Conservation (phyloP, 2,329 filamentous ascomycete species). For the Parastagonospora nodorum region DNA sequence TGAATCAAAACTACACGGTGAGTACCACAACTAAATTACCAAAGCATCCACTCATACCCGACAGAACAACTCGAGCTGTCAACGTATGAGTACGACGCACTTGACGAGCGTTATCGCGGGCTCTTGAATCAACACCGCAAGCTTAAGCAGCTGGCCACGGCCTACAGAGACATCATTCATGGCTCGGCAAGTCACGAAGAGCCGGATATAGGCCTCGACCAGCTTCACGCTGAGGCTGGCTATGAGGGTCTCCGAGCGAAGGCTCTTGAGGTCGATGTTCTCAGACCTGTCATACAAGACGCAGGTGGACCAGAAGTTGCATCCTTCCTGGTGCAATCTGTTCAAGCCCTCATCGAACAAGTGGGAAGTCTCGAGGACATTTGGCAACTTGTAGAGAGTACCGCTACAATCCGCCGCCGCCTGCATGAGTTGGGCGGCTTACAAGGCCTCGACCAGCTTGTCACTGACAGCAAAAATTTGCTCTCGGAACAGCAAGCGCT, state of each 20-base stretch:
- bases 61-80: constrained; percentile 16
- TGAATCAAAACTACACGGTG: constrained; percentile 3
- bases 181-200: constrained; percentile 7
- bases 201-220: constrained; percentile 8
- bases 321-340: constrained; percentile 5
- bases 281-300: constrained; percentile 18
- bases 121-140: constrained; percentile 13
- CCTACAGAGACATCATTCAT: constrained; percentile 14
- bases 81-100: constrained; percentile 9
- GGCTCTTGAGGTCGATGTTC: constrained; percentile 18
- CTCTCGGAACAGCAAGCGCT: constrained; percentile 7
- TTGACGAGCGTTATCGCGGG: constrained; percentile 12
- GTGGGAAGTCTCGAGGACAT: constrained; percentile 16
- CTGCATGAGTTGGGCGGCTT: constrained; percentile 12
- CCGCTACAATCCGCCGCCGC: constrained; percentile 9
- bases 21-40: not conserved
- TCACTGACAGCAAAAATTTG: constrained; percentile 8
- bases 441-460: constrained; percentile 11
- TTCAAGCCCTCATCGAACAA: constrained; percentile 12
- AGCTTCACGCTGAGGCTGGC: constrained; percentile 20
- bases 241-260: constrained; percentile 18
- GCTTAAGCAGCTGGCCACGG: constrained; percentile 10
- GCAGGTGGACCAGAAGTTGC: constrained; percentile 19
- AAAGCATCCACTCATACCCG: not conserved
- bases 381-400: constrained; percentile 11